These are phyloP conservation scores for Fusarium sororula DNA, from an alignment of 2,329 filamentous ascomycete species.

Conservation along the genomic window DNA sequence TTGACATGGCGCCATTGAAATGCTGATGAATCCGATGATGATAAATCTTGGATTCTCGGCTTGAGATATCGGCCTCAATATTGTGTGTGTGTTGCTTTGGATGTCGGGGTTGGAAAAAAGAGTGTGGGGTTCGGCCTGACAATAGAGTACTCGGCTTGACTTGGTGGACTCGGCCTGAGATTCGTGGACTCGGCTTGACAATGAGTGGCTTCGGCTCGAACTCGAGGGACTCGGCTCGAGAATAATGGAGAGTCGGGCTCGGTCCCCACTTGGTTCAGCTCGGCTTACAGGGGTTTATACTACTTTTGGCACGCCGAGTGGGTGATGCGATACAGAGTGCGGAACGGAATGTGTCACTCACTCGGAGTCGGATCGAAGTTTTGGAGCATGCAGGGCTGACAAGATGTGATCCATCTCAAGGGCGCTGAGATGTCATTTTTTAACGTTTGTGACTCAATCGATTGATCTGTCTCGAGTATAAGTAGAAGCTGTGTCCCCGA, in stretches of 20 bases:
- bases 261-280: slow-evolving; percentile 23
- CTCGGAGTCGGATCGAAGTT: slow-evolving; percentile 7
- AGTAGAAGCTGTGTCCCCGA: slow-evolving; percentile 18
- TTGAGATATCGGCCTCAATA: slow-evolving; percentile 1
- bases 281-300: slow-evolving; percentile 25
- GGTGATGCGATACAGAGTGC: neutral
- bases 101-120: neutral
- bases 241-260: neutral
- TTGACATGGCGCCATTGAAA: slow-evolving; percentile 21
- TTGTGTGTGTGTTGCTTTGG: neutral
- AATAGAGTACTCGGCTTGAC: slow-evolving; percentile 7
- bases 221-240: neutral
- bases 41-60: slow-evolving; percentile 14
- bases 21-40: slow-evolving; percentile 15
- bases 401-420: slow-evolving; percentile 18
- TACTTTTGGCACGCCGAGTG: slow-evolving; percentile 8
- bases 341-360: slow-evolving; percentile 33
- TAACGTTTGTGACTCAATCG: slow-evolving; percentile 34
- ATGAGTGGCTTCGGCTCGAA: neutral
- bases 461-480: slow-evolving; percentile 8
- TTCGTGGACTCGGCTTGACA: neutral
- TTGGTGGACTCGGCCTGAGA: slow-evolving; percentile 1
- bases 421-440: slow-evolving; percentile 10
- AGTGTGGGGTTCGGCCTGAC: neutral
- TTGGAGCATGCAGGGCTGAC: slow-evolving; percentile 30